Percentiles rank a stretch among this genome's conserved stretches.
Conservation (phyloP, 2,329 filamentous ascomycete genomes). For the Raffaelea arxii region DNA sequence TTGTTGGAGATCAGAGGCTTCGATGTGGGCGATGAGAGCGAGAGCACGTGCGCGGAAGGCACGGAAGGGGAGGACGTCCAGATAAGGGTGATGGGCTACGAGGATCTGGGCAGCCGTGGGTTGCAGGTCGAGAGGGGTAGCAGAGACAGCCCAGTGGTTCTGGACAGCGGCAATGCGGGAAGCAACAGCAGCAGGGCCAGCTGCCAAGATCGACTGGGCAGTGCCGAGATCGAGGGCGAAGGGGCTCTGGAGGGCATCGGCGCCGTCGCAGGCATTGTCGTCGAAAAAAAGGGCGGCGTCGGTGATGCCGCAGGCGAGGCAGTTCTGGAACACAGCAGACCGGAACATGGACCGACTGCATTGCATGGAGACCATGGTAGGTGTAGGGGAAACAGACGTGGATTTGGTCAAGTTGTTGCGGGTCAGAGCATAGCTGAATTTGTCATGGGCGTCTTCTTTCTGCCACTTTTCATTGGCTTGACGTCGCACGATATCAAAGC, state of each 20-base stretch:
- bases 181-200: constrained; percentile 15
- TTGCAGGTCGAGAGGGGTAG: constrained; percentile 19
- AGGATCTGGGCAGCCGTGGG: constrained; percentile 22
- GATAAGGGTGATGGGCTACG: constrained; percentile 24
- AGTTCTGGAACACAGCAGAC: constrained; percentile 25
- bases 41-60: constrained; percentile 22
- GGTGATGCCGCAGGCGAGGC: constrained; percentile 22
- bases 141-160: constrained; percentile 13
- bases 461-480: background rate
- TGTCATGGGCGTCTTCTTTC: background rate
- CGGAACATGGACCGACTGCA: constrained; percentile 19
- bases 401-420: background rate
- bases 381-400: too few species aligned
- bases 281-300: constrained; percentile 16
- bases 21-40: constrained; percentile 11
- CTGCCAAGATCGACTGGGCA: constrained; percentile 15
- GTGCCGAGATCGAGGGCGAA: constrained; percentile 19
- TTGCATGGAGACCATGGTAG: constrained; percentile 11
- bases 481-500: background rate
- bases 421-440: background rate
- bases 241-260: constrained; percentile 17
- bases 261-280: constrained; percentile 9
- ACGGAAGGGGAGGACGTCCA: constrained; percentile 24
- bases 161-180: constrained; percentile 13
- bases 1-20: background rate